Percentiles rank a stretch among this genome's conserved stretches.
These are phyloP conservation scores for Neocallimastix lanati DNA, from an alignment of 192 early-diverging fungal species.

Conservation along the genomic window DNA sequence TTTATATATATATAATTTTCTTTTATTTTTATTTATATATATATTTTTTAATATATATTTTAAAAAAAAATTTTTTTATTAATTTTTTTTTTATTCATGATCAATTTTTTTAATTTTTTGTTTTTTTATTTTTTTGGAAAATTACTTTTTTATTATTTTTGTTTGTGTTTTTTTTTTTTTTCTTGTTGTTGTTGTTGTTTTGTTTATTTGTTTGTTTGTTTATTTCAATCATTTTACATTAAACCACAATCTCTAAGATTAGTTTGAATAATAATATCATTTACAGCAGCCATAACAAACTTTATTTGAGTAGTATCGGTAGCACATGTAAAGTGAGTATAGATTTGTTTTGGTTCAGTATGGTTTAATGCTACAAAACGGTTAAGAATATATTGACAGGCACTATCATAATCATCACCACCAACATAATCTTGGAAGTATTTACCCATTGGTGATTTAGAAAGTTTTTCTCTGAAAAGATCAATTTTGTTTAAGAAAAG, in stretches of 20 bases:
- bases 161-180: no score
- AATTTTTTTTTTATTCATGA: no score
- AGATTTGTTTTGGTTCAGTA: slow-evolving; percentile 61
- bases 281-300: slow-evolving; percentile 82
- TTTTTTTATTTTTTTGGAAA: no score
- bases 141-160: no score
- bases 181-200: no score
- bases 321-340: slow-evolving; percentile 75
- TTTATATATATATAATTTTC: no score
- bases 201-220: no score
- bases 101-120: no score
- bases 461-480: slow-evolving; percentile 80
- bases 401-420: slow-evolving; percentile 50
- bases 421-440: slow-evolving; percentile 80
- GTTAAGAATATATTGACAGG: slow-evolving; percentile 60
- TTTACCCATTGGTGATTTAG: slow-evolving; percentile 55
- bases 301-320: slow-evolving; percentile 72
- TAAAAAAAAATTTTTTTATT: no score
- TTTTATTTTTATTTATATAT: no score
- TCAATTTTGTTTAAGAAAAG: slow-evolving; percentile 98
- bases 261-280: slow-evolving; percentile 70
- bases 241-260: slow-evolving; percentile 64
- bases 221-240: slow-evolving; percentile 33
- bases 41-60: no score
- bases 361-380: slow-evolving; percentile 65